Evolutionary conservation across 2,329 filamentous ascomycete species (phyloP), one percentile per base, ranked within the genome.

Genomic region (Pseudohalonectria lignicola): DNA sequence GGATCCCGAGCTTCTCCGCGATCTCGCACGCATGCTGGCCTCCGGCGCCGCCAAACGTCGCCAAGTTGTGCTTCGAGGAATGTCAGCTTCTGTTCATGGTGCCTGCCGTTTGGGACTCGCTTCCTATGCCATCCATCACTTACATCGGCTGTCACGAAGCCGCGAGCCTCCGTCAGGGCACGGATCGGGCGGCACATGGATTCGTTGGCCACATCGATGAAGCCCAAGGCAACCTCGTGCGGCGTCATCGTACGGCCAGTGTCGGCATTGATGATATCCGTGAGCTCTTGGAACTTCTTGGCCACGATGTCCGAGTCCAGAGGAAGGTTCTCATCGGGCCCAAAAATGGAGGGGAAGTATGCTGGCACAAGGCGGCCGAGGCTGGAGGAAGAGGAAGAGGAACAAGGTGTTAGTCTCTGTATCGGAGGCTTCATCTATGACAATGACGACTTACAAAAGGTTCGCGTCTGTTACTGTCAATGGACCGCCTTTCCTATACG

Each of bases 341-440:
- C 90, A 49, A 96, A 95, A 42, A 96, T 95, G 55, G 88, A 90
- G 1, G 88, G 88, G 52, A 95, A 95, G 66, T 92, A 94, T 44
- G 93, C 85, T 0, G 88, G 88, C 2, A 94, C 61, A 4, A 96
- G 65, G 29, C 88, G 74, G 0, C 88, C 87, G 0, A 94, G 74
- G 49, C n/a, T n/a, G n/a, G n/a, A n/a, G n/a, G n/a, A n/a, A n/a
- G n/a, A n/a, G n/a, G n/a, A n/a, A n/a, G n/a, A n/a, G n/a, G n/a
- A n/a, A n/a, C n/a, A n/a, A n/a, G n/a, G n/a, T n/a, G n/a, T n/a
- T n/a, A n/a, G n/a, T n/a, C n/a, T n/a, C n/a, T n/a, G n/a, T n/a
- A n/a, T n/a, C n/a, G n/a, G n/a, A n/a, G n/a, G n/a, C n/a, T n/a
- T n/a, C n/a, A n/a, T n/a, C n/a, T n/a, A n/a, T n/a, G n/a, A n/a